Evolutionary conservation across 768 basidiomycete genomes (phyloP), one percentile per base, ranked within the genome.

Genomic region (Exidia glandulosa): DNA sequence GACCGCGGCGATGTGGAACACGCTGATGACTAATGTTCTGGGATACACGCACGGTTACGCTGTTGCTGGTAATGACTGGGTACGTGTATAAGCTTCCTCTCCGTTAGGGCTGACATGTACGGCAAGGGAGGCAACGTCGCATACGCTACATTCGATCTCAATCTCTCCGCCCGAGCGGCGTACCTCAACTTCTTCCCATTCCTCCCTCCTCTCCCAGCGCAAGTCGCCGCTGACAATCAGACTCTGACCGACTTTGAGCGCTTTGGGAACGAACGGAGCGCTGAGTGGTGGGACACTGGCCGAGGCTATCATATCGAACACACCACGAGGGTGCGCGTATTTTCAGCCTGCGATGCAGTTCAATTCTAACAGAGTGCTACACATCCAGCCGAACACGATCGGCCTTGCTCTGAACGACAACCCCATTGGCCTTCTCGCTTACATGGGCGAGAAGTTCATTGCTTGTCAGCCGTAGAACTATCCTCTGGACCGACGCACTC

Each of bases 1-100:
- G 54, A 71, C 66, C 30, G 68, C 70, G 3, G 36, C 63, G 13
- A 60, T 70, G 56, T 68, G 63, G 58, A 66, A 70, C 55, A 65
- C 61, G 4, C 64, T 70, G 34, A 68, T 70, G 68, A 64, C 60
- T 14, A 62, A 67, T n/a, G 65, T 70, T 3, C 60, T 70, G 0
- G 65, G 65, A 19, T 71, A 69, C 56, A 55, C 57, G 32, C 45
- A 57, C 29, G 58, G 58, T 31, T 71, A 66, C 32, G 64, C 63
- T 32, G 59, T 64, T 27, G 41, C 41, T 13, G 41, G 41, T 23
- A 6, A 6, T 6, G 41, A 45, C 41, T 45, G 41, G 41, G 41
- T 45, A 13, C 41, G 41, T 19, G 16, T 1, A 19, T 29, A 32
- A 5, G 30, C 57, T 56, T n/a, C 34, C 56, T 50, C 27, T 31